Percentiles rank a stretch among this genome's conserved stretches.
Conservation (phyloP, 306 rosid species). For the Vigna trinervia region DNA sequence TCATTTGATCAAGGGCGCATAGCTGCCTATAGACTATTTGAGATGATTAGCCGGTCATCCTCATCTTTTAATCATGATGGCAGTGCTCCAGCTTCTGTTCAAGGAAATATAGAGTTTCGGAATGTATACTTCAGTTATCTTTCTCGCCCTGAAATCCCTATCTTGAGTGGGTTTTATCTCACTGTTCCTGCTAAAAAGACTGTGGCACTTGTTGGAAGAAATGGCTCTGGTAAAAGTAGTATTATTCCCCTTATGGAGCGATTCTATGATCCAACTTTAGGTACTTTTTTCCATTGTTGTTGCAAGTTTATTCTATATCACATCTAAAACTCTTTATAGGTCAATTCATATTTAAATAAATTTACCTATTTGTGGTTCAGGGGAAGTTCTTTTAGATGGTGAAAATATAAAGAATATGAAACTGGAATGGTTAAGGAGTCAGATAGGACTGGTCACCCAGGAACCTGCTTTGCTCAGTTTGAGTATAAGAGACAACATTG, state of each 20-base stretch:
- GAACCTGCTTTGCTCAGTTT: constrained; percentile 98
- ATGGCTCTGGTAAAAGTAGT: constrained; percentile 99
- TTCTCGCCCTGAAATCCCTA: constrained; percentile 99
- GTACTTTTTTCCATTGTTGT: constrained; percentile 46
- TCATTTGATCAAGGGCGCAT: constrained; percentile 99
- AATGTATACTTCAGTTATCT: constrained; percentile 98
- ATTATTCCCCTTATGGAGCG: constrained; percentile 99
- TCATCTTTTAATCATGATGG: constrained; percentile 88
- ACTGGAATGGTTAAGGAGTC: constrained; percentile 97
- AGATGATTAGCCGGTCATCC: constrained; percentile 98
- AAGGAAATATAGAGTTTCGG: constrained; percentile 96
- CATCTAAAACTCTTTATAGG: constrained; percentile 17
- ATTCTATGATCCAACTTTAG: constrained; percentile 98
- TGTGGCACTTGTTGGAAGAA: constrained; percentile 98
- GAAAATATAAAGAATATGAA: constrained; percentile 92
- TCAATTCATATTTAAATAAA: constrained; percentile 39
- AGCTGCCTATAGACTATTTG: constrained; percentile 98
- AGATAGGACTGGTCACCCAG: constrained; percentile 97
- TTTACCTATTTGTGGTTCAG: constrained; percentile 68
- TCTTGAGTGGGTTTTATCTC: constrained; percentile 97
- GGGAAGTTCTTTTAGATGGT: constrained; percentile 99
- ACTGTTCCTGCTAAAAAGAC: constrained; percentile 99
- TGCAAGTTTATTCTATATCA: constrained; percentile 33
- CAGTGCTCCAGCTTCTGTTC: constrained; percentile 69
- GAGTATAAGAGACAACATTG: constrained; percentile 98